phyloP scores from a whole-genome alignment of 306 rosid genomes.

The Cucurbita pepo region DNA sequence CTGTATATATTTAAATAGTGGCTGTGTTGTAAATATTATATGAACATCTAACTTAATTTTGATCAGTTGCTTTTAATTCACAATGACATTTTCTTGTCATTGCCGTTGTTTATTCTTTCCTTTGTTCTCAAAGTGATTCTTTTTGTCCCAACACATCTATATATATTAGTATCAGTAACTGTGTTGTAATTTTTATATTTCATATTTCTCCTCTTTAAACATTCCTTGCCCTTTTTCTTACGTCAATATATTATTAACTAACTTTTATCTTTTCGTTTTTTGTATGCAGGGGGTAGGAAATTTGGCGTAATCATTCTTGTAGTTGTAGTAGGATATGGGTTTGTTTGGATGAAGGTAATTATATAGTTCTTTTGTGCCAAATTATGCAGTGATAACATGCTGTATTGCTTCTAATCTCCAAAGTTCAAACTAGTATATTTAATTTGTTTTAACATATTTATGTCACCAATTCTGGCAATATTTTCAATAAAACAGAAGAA shows the following conservation, averaged over 20 bases:
- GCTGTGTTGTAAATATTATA: background rate
- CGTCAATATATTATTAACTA: background rate
- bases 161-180: background rate
- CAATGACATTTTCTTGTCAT: background rate
- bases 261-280: background rate
- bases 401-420: background rate
- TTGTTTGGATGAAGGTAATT: conserved; percentile 85
- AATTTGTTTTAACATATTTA: too few species aligned
- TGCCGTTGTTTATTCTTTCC: background rate
- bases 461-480: background rate
- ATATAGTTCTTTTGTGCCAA: background rate
- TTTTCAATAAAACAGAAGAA: background rate
- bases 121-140: background rate
- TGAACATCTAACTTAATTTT: background rate
- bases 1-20: background rate
- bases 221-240: background rate
- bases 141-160: background rate
- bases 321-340: conserved; percentile 67
- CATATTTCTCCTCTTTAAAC: background rate
- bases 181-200: background rate
- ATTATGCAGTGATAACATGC: background rate
- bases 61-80: background rate
- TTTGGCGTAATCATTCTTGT: conserved; percentile 50
- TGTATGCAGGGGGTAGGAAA: conserved; percentile 38
- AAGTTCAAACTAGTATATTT: background rate